phyloP scores from a whole-genome alignment of 805 yeast genomes.

The Babjeviella inositovora region DNA sequence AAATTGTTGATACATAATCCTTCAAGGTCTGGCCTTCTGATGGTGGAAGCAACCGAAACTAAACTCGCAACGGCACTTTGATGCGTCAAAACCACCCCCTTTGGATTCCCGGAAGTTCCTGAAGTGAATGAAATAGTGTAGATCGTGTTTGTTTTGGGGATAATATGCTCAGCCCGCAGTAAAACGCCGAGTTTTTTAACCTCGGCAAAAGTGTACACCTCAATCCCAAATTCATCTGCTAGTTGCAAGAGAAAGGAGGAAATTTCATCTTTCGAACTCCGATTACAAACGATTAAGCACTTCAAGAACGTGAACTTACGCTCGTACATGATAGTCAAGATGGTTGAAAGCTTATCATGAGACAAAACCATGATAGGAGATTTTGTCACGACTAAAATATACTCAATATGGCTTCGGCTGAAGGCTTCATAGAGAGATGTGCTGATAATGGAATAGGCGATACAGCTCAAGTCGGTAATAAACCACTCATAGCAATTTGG shows the following conservation, averaged over 20 bases:
- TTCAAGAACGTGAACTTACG: too few relatives aligned
- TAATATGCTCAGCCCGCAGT: slow-evolving; percentile 15
- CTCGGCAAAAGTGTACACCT: slow-evolving; percentile 14
- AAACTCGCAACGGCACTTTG: slow-evolving; percentile 29
- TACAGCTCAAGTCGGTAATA: slow-evolving; percentile 52
- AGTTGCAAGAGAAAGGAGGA: slow-evolving; percentile 6
- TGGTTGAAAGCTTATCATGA: too few relatives aligned
- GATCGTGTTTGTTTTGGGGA: slow-evolving; percentile 33
- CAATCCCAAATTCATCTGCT: slow-evolving; percentile 11
- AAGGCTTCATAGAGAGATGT: slow-evolving; percentile 42
- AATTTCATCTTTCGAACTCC: too few relatives aligned
- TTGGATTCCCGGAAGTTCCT: slow-evolving; percentile 65
- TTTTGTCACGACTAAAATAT: slow-evolving; percentile 44
- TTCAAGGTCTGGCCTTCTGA: slow-evolving; percentile 10
- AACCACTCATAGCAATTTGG: slow-evolving; percentile 55
- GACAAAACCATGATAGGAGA: too few relatives aligned
- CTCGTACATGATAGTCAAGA: too few relatives aligned
- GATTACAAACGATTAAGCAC: too few relatives aligned
- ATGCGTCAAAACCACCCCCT: slow-evolving; percentile 50
- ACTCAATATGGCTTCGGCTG: slow-evolving; percentile 43
- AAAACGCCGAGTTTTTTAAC: slow-evolving; percentile 17
- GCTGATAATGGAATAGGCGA: slow-evolving; percentile 34
- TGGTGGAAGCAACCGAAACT: slow-evolving; percentile 14
- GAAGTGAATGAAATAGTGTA: slow-evolving; percentile 64
- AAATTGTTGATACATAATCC: too few relatives aligned